These are phyloP conservation scores for Mycena polygramma DNA, from an alignment of 768 basidiomycete genomes.

Conservation along the genomic window DNA sequence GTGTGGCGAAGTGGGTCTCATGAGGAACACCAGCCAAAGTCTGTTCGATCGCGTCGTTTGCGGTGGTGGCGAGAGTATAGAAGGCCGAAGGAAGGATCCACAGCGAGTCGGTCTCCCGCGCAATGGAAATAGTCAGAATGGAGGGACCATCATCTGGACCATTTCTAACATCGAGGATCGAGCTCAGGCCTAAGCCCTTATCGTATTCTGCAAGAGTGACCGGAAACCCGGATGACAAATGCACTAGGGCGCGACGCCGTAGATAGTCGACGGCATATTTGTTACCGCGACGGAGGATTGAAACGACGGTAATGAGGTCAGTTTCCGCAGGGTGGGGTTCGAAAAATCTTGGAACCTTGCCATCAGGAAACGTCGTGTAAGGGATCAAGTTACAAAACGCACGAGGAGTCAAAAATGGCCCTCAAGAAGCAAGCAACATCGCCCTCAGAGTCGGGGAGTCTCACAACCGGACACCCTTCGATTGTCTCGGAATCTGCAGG, in stretches of 20 bases:
- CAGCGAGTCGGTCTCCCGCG: slow-evolving; percentile 31
- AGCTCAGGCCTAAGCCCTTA: no score
- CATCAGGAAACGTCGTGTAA: no score
- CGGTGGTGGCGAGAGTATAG: neutral
- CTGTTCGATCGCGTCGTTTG: neutral
- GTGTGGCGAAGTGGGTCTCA: neutral
- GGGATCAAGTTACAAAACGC: neutral
- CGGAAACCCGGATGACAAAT: slow-evolving; percentile 18
- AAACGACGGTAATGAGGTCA: neutral
- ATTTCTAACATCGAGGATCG: neutral
- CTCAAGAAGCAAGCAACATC: slow-evolving; percentile 20
- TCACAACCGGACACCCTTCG: slow-evolving; percentile 43
- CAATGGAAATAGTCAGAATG: slow-evolving; percentile 16
- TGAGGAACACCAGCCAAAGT: neutral
- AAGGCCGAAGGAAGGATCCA: slow-evolving; percentile 27
- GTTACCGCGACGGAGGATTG: slow-evolving; percentile 14
- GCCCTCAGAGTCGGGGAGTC: slow-evolving; percentile 35
- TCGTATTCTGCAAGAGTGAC: slow-evolving; percentile 9
- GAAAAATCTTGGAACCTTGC: slow-evolving; percentile 19
- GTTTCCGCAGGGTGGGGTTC: slow-evolving; percentile 6
- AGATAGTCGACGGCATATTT: slow-evolving; percentile 33
- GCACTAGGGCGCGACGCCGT: slow-evolving; percentile 22
- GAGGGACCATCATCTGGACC: neutral
- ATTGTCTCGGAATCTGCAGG: slow-evolving; percentile 31
- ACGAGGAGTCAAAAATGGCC: slow-evolving; percentile 27